These are phyloP conservation scores for Dendrocalamus latiflorus DNA, from an alignment of 202 grass and related monocot genomes.

Conservation along the genomic window DNA sequence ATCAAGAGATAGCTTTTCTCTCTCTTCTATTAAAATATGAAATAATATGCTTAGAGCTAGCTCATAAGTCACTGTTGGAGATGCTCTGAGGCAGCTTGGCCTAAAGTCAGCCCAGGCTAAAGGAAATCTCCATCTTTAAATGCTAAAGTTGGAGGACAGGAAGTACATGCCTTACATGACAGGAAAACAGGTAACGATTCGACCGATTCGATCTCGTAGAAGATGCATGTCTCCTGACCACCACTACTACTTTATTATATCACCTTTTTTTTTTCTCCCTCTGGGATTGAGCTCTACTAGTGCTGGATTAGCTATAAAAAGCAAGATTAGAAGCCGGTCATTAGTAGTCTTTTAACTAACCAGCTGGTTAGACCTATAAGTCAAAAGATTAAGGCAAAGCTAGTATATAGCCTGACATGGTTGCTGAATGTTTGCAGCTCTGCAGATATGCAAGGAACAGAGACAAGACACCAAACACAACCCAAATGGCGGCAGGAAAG, in stretches of 20 bases:
- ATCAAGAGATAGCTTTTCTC: no score
- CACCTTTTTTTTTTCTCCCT: neutral
- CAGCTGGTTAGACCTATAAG: neutral
- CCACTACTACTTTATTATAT: neutral
- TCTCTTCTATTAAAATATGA: no score
- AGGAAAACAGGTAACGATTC: conserved; percentile 4
- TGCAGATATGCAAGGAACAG: conserved; percentile 12
- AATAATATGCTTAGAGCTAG: no score
- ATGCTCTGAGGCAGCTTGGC: neutral
- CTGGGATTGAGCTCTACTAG: neutral
- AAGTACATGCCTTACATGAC: conserved; percentile 32
- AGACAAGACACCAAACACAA: neutral
- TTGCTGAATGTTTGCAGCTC: neutral
- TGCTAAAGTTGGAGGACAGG: conserved; percentile 2
- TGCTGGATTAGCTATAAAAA: conserved; percentile 4
- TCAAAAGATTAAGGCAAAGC: neutral
- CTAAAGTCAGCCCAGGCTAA: conserved; percentile 30
- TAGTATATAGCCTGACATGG: neutral
- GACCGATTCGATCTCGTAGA: neutral
- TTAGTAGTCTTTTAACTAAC: conserved; percentile 6
- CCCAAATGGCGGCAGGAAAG: no score
- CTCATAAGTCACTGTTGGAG: no score
- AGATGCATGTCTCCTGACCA: conserved; percentile 8
- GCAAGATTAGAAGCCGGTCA: conserved; percentile 10
- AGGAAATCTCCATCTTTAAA: no score